Percentiles rank a stretch among this genome's conserved stretches.
Conservation (phyloP, 495 filamentous ascomycete species). For the Lasiosphaeria miniovina region DNA sequence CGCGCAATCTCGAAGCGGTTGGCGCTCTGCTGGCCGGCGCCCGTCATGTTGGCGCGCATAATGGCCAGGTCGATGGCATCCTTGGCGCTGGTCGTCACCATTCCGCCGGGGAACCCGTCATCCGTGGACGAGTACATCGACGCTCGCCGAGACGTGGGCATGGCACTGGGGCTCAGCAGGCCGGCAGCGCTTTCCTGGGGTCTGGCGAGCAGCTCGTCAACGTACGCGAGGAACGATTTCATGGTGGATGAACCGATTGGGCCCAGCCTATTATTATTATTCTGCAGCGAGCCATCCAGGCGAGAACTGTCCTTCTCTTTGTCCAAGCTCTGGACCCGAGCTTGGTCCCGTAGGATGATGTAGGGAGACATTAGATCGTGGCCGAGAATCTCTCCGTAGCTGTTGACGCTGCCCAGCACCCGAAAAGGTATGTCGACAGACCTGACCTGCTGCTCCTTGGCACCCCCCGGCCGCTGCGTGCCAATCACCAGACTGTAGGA, state of each 20-base stretch:
- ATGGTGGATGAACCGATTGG: slow-evolving; percentile 34
- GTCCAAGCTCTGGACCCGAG: slow-evolving; percentile 56
- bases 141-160: slow-evolving; percentile 51
- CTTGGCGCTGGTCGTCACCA: slow-evolving; percentile 54
- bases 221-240: slow-evolving; percentile 70
- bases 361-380: slow-evolving; percentile 95
- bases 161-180: slow-evolving; percentile 67
- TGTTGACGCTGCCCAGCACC: slow-evolving; percentile 87
- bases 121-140: slow-evolving; percentile 43
- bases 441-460: slow-evolving; percentile 76
- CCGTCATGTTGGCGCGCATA: slow-evolving; percentile 65
- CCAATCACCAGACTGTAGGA: slow-evolving; percentile 89
- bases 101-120: slow-evolving; percentile 19
- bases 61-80: slow-evolving; percentile 91
- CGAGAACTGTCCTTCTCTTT: slow-evolving; percentile 15
- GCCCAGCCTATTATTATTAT: slow-evolving; percentile 14
- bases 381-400: slow-evolving; percentile 54
- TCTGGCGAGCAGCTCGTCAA: slow-evolving; percentile 72
- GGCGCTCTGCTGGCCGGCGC: slow-evolving; percentile 59
- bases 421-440: slow-evolving; percentile 93
- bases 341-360: slow-evolving; percentile 83
- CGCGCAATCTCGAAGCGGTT: slow-evolving; percentile 95
- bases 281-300: neutral
- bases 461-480: slow-evolving; percentile 77
- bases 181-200: slow-evolving; percentile 52